Evolutionary conservation across 2,329 filamentous ascomycete genomes (phyloP).

Genomic region (Amphichorda felina): DNA sequence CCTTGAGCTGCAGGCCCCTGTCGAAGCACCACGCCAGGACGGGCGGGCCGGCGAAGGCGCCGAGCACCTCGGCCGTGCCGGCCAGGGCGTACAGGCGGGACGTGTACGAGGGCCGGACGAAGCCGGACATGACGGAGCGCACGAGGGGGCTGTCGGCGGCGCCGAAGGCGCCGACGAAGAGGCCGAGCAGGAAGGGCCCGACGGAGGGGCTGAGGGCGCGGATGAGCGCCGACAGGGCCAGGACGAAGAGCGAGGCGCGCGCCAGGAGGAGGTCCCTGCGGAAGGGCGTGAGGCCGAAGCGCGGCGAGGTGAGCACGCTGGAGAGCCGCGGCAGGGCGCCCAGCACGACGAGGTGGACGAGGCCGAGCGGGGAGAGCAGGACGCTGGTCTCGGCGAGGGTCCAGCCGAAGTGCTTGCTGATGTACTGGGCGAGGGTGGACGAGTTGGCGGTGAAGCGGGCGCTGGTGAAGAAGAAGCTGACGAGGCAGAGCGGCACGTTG

Average conservation of each 20-base stretch:
- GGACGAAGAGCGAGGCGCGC: constrained; percentile 17
- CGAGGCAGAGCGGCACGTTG: constrained; percentile 23
- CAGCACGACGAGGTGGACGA: constrained; percentile 25
- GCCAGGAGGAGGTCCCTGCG: constrained; percentile 24
- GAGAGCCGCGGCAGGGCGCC: constrained; percentile 22
- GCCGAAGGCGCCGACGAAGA: constrained; percentile 25
- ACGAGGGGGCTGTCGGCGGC: constrained; percentile 23
- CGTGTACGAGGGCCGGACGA: constrained; percentile 22
- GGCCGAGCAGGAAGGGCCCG: constrained; percentile 21
- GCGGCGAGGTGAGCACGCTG: constrained; percentile 14
- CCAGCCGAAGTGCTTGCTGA: constrained; percentile 32
- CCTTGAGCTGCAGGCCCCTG: constrained; percentile 19
- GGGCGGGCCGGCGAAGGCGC: constrained; percentile 26
- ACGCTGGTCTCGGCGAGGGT: constrained; percentile 26
- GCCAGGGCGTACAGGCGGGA: constrained; percentile 28
- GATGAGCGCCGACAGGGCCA: constrained; percentile 18
- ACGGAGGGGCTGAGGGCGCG: constrained; percentile 20
- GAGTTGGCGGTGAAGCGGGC: constrained; percentile 22
- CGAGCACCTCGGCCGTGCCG: constrained; percentile 24
- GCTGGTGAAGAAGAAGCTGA: constrained; percentile 24
- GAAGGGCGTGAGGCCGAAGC: constrained; percentile 17
- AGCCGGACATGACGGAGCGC: constrained; percentile 26
- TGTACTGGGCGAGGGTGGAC: constrained; percentile 24
- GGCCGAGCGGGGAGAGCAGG: constrained; percentile 25
- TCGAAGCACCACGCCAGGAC: constrained; percentile 26